Conservation (phyloP, 306 rosid species). For the Gastrolobium bilobum region DNA sequence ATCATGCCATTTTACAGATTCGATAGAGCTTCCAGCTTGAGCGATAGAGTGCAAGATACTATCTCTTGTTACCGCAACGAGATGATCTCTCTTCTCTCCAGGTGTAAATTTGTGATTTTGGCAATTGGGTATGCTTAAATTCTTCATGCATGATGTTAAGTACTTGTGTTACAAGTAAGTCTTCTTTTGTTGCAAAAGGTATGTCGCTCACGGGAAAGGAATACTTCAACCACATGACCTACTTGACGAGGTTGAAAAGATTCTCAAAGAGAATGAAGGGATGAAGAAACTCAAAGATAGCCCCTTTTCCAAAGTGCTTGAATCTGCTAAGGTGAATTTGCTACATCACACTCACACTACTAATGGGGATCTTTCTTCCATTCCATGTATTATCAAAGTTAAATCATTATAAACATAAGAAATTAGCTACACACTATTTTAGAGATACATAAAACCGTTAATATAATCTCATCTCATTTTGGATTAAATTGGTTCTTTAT, state of each 20-base stretch:
- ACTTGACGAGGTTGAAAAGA: conserved; percentile 47
- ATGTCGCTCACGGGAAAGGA: conserved; percentile 60
- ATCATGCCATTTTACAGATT: conserved; percentile 13
- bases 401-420: neutral
- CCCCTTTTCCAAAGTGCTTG: conserved; percentile 63
- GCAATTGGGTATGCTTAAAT: neutral
- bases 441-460: too few relatives aligned
- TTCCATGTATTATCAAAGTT: neutral
- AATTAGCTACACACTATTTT: too few relatives aligned
- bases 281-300: conserved; percentile 55
- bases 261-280: conserved; percentile 50
- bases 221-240: conserved; percentile 59
- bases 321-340: conserved; percentile 66
- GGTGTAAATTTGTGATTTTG: conserved; percentile 42
- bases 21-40: conserved; percentile 38
- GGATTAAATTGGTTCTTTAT: too few relatives aligned
- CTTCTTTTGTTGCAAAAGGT: conserved; percentile 47
- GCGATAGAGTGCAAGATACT: conserved; percentile 52
- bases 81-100: conserved; percentile 57
- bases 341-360: neutral
- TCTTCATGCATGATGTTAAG: neutral
- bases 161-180: neutral
- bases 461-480: too few relatives aligned
- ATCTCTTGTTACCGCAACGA: conserved; percentile 48
- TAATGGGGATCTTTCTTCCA: neutral